Evolutionary conservation across 169 alveolate genomes (phyloP), one percentile per base, ranked within the genome.

Genomic region (Plasmodium ovale): DNA sequence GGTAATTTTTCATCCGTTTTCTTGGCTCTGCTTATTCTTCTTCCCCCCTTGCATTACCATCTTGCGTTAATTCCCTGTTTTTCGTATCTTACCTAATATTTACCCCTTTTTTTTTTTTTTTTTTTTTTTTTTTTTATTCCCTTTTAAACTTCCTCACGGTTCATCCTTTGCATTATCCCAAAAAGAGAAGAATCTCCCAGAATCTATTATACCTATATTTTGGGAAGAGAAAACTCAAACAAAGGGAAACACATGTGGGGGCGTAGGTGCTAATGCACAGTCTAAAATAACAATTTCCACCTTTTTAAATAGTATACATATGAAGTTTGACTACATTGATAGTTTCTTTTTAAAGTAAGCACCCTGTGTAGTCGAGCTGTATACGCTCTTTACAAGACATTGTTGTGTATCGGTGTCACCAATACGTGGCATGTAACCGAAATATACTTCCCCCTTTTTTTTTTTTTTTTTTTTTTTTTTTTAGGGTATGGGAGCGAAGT

Each of bases 141-240:
- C 7, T 67, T 39, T 39, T 19, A n/a, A n/a, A n/a, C n/a, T n/a
- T n/a, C n/a, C n/a, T n/a, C n/a, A n/a, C n/a, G n/a, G n/a, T n/a
- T n/a, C n/a, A n/a, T n/a, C n/a, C n/a, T n/a, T n/a, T n/a, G n/a
- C n/a, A n/a, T n/a, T n/a, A n/a, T n/a, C n/a, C n/a, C 42, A 42
- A 19, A 54, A 59, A 74, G 88, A 39, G 14, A 62, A 74, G 42
- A 74, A 74, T 12, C 27, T 60, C 27, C n/a, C 35, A 12, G 88
- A 74, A 25, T 27, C 64, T 51, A 60, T 74, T n/a, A 60, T 74
- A 14, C 88, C 88, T 2, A 59, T 74, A 14, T 74, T 74, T 59
- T 74, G 88, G 88, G 88, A 74, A 37, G 56, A 35, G 1, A 74
- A 62, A 39, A 37, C 37, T 23, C 58, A 74, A 58, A 60, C 19